Evolutionary conservation across 345 rosid genomes (phyloP).

Genomic region (Excoecaria agallocha): DNA sequence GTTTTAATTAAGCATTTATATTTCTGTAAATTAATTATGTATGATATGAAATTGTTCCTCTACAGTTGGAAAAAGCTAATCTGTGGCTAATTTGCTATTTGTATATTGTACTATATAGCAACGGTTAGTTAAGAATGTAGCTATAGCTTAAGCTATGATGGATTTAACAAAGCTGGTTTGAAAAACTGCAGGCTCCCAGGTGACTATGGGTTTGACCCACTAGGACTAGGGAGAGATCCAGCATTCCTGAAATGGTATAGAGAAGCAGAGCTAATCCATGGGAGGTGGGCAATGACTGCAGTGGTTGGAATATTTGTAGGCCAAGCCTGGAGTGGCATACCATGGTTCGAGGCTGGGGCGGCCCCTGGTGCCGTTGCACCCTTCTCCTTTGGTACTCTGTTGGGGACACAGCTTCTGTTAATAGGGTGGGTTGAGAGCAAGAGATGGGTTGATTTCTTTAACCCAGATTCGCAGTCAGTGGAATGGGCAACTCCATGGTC

Average conservation of each 20-base stretch:
- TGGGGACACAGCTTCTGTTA: slow-evolving; percentile 85
- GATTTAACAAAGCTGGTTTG: neutral
- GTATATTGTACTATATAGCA: no score
- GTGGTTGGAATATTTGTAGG: slow-evolving; percentile 89
- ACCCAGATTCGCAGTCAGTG: slow-evolving; percentile 86
- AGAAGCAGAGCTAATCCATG: slow-evolving; percentile 97
- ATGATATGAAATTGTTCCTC: no score
- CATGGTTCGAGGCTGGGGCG: slow-evolving; percentile 98
- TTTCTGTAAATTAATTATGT: no score
- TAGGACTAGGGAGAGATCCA: slow-evolving; percentile 96
- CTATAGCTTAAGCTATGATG: no score
- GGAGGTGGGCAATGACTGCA: slow-evolving; percentile 94
- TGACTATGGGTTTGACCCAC: slow-evolving; percentile 90
- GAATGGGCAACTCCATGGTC: slow-evolving; percentile 99
- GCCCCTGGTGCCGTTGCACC: slow-evolving; percentile 86
- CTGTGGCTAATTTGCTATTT: no score
- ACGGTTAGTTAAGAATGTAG: no score
- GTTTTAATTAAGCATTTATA: no score
- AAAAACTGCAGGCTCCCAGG: slow-evolving; percentile 72
- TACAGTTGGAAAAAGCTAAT: no score
- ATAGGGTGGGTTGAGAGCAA: slow-evolving; percentile 99
- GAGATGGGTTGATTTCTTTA: slow-evolving; percentile 96
- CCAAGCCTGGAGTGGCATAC: slow-evolving; percentile 95
- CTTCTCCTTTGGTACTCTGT: slow-evolving; percentile 79
- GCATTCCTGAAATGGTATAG: slow-evolving; percentile 97